Base-by-base conservation (phyloP, 345 rosid genomes). In the Populus simonii region DNA sequence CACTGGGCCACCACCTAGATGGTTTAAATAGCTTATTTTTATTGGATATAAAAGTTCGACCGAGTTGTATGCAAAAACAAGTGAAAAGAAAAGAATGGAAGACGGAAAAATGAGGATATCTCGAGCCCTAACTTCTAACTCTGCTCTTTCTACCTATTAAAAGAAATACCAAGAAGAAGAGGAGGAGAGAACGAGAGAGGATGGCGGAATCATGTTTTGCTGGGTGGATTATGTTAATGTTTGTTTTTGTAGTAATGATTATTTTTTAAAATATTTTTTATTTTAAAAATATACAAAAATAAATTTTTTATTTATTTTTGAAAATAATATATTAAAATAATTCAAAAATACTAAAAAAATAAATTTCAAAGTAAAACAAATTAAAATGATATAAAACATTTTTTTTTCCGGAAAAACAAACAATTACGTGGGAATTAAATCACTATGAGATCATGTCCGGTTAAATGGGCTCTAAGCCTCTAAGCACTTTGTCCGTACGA, bases 401-500 rank as follows among this genome's bases (percentile, higher is more conserved):
- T 1, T 33, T 33, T 33, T 33, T 33, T 5, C 36, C 36, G 36
- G 36, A 4, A 33, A 33, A 33, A 33, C 36, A 33, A 33, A 33
- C 36, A 33, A 57, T 57, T 35, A 10, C 39, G 45, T 43, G 57
- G 57, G 35, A 22, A 39, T 35, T 22, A 33, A 35, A 71, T 45
- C n/a, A 7, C 20, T 1, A 38, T 6, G 25, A 70, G 63, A 80
- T 75, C 9, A 41, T 86, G 88, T 84, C 89, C 33, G 78, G 72
- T 51, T 68, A 39, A 74, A 75, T 71, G 84, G 85, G 79, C 73
- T 76, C 79, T 36, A 43, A 74, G 65, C 72, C 73, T 76, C 79
- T 36, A 43, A 74, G 65, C 72, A 66, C 75, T 16, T 65, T 72
- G 75, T 82, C 86, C 89, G 87, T 86, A 85, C 85, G 27, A 68